A percentile compares a stretch with the other conserved stretches of the same genome.
These are phyloP conservation scores for Vaucheria bursata DNA, from an alignment of 352 stramenopile species.

Conservation along the genomic window DNA sequence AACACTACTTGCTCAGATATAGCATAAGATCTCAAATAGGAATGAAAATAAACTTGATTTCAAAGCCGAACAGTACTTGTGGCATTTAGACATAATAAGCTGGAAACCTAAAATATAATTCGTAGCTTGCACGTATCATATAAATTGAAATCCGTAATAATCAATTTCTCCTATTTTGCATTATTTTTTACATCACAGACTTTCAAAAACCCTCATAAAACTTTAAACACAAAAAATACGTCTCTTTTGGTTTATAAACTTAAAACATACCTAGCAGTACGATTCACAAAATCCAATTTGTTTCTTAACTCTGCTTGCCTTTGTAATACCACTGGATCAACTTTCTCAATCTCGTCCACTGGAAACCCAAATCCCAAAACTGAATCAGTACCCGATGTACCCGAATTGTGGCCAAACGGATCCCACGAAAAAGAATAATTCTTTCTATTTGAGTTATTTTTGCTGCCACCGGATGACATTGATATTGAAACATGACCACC, in stretches of 20 bases:
- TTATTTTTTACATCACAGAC: background rate
- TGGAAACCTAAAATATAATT: too few species aligned
- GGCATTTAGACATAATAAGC: too few species aligned
- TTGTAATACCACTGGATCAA: background rate
- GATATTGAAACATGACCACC: background rate
- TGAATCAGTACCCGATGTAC: background rate
- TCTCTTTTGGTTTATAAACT: too few species aligned
- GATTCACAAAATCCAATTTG: constrained; percentile 35
- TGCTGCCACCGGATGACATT: background rate
- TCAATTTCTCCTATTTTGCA: too few species aligned
- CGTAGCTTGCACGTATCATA: too few species aligned
- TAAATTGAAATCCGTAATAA: too few species aligned
- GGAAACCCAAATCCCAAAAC: background rate
- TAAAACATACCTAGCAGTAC: constrained; percentile 33
- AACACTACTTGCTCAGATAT: too few species aligned
- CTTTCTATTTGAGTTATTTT: background rate
- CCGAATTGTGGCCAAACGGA: background rate
- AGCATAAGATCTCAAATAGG: too few species aligned
- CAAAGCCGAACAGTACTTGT: too few species aligned
- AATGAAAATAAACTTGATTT: too few species aligned
- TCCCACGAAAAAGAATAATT: constrained; percentile 6
- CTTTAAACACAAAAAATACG: constrained; percentile 15
- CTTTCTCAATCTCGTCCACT: constrained; percentile 5
- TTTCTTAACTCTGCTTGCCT: constrained; percentile 25
- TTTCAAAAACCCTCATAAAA: background rate